These are phyloP conservation scores for Sarocladiaceae sp. DNA, from an alignment of 2,329 filamentous ascomycete species.

Conservation along the genomic window DNA sequence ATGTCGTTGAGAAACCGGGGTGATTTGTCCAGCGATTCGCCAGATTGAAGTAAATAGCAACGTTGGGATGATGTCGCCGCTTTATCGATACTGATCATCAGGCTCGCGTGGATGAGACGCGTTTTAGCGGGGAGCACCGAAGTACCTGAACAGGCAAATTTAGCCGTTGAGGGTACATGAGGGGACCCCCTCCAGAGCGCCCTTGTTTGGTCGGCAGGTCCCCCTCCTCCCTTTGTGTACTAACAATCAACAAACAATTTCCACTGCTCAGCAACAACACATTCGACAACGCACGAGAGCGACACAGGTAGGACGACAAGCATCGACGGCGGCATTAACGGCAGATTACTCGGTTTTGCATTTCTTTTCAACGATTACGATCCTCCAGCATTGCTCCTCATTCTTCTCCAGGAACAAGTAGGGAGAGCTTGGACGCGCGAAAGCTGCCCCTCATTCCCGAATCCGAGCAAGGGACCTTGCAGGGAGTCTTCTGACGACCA, in stretches of 20 bases:
- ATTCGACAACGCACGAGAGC: neutral
- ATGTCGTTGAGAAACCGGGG: too few species aligned
- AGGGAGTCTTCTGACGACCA: too few species aligned
- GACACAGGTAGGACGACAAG: neutral
- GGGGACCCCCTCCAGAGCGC: neutral
- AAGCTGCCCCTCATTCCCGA: slow-evolving; percentile 8
- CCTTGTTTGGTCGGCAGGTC: slow-evolving; percentile 1
- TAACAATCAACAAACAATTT: slow-evolving; percentile 7
- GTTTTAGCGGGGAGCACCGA: neutral
- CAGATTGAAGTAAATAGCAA: neutral
- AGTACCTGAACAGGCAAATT: slow-evolving; percentile 1
- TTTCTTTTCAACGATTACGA: neutral
- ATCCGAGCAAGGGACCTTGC: neutral
- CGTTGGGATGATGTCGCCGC: slow-evolving; percentile 21
- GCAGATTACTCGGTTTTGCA: neutral
- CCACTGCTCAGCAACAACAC: slow-evolving; percentile 1
- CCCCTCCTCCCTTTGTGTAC: slow-evolving; percentile 9
- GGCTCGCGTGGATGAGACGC: neutral
- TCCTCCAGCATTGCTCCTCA: neutral
- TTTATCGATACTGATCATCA: neutral
- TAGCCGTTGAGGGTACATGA: slow-evolving; percentile 2
- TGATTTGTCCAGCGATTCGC: too few species aligned
- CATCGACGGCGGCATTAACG: neutral
- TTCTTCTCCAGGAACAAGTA: neutral
- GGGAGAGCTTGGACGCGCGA: neutral